Evolutionary conservation across 148 eudicot genomes (phyloP).

Genomic region (Camellia granthamiana): DNA sequence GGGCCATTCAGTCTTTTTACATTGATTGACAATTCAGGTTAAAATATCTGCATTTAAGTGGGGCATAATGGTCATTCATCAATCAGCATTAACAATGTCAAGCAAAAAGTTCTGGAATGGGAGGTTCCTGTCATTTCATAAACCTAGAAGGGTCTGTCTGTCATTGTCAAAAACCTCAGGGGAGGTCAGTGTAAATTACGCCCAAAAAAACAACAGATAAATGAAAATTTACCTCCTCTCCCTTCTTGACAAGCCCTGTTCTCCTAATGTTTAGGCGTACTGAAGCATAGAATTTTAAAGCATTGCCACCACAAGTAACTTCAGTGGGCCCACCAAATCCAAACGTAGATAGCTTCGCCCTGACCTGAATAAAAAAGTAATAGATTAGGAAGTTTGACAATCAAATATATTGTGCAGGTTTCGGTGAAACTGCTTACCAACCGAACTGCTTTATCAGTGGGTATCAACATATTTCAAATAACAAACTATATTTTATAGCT

Average conservation of each 20-base stretch:
- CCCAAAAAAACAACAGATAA: background rate
- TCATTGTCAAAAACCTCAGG: no score
- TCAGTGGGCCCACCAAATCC: constrained; percentile 85
- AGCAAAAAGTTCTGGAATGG: no score
- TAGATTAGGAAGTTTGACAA: constrained; percentile 12
- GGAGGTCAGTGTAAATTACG: no score
- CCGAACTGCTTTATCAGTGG: background rate
- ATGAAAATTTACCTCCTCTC: constrained; percentile 71
- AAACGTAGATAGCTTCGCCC: constrained; percentile 74
- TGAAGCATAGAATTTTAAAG: constrained; percentile 95
- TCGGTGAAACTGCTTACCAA: background rate
- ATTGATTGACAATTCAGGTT: no score
- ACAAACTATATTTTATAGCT: background rate
- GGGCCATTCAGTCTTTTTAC: no score
- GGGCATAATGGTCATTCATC: no score
- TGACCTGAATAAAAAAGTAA: constrained; percentile 44
- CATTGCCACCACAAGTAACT: constrained; percentile 98
- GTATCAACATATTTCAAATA: background rate
- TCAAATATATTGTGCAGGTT: background rate
- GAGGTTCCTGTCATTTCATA: no score
- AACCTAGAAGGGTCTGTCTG: no score
- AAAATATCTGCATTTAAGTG: no score
- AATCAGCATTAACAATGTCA: no score
- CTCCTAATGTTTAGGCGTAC: constrained; percentile 84
- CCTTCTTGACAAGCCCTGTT: constrained; percentile 75